Evolutionary conservation across 1,139 yeast species (phyloP), one percentile per base, ranked within the genome.

Genomic region (Candida tunisiensis): DNA sequence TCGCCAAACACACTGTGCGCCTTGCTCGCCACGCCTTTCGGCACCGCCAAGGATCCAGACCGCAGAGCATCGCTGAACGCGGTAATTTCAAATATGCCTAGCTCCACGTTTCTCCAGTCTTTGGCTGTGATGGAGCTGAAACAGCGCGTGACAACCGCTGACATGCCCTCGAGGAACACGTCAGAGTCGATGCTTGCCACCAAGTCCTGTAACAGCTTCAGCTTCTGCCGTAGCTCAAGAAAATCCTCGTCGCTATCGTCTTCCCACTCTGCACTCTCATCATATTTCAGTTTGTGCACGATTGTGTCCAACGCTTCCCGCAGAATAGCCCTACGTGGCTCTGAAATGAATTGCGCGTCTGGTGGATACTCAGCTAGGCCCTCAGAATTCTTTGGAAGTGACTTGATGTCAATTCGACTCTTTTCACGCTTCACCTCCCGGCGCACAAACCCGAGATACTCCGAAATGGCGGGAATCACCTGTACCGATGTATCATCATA

Each of bases 401-500:
- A 34, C 8, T 44, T 33, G 17, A 41, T 38, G 29, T 44, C 49
- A 13, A 38, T 35, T 18, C 30, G 45, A 40, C 29, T 48, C 37
- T 38, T 41, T 19, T 36, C 42, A 19, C 41, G 41, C 29, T 47
- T 46, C 17, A 47, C 40, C 31, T 61, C 61, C 37, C 74, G 78
- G 42, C 88, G 79, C 38, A 83, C 55, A 27, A 73, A 62, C 10
- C 78, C 56, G 34, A 88, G 57, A 44, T 74, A 83, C 31, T 71
- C 78, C 26, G 78, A 70, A 28, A 88, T 58, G 41, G 82, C 78
- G 5, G 91, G 75, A 44, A 85, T 77, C 3, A 82, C 77, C 45
- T 79, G 92, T 27, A 65, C 64, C 1, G 93, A 70, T 8, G 88
- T 77, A 36, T 91, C 95, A 47, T 88, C 96, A 45, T 75, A 85